phyloP scores from a whole-genome alignment of 768 basidiomycete species.

The Inosperma sp. region DNA sequence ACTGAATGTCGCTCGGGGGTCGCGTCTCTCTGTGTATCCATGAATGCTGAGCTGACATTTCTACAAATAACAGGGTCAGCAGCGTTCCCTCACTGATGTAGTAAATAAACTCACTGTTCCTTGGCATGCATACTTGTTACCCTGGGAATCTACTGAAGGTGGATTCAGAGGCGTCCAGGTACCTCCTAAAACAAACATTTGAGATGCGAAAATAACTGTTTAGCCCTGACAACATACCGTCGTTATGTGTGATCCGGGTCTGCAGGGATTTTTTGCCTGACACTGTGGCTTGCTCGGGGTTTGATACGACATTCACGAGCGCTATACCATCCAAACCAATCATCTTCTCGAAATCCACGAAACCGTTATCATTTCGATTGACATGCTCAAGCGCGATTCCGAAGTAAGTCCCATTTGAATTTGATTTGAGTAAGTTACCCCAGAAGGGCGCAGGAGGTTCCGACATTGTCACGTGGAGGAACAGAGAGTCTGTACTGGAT shows the following conservation, averaged over 20 bases:
- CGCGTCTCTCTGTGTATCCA: constrained; percentile 90
- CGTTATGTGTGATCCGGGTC: constrained; percentile 92
- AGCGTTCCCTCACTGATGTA: not conserved
- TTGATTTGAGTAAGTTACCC: constrained; percentile 93
- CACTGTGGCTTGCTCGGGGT: constrained; percentile 68
- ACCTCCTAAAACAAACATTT: constrained; percentile 60
- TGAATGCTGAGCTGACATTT: constrained; percentile 87
- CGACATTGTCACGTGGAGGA: constrained; percentile 94
- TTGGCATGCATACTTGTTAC: constrained; percentile 64
- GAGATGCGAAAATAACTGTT: constrained; percentile 1
- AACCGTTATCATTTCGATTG: constrained; percentile 85
- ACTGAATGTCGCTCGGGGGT: constrained; percentile 89
- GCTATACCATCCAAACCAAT: constrained; percentile 95
- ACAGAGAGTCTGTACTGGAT: constrained; percentile 88
- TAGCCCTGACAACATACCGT: constrained; percentile 52
- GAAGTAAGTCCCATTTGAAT: constrained; percentile 98
- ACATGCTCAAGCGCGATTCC: constrained; percentile 81
- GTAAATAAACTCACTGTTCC: constrained; percentile 47
- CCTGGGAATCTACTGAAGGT: constrained; percentile 71
- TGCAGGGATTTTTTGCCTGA: constrained; percentile 72
- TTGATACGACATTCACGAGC: constrained; percentile 83
- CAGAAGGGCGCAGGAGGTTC: constrained; percentile 68
- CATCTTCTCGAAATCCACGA: constrained; percentile 98
- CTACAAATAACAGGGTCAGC: constrained; percentile 36
- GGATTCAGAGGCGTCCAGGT: constrained; percentile 82